A percentile compares a stretch with the other conserved stretches of the same genome.
Evolutionary conservation across 768 basidiomycete species (phyloP).

Genomic region (Psilocybe cyanescens): DNA sequence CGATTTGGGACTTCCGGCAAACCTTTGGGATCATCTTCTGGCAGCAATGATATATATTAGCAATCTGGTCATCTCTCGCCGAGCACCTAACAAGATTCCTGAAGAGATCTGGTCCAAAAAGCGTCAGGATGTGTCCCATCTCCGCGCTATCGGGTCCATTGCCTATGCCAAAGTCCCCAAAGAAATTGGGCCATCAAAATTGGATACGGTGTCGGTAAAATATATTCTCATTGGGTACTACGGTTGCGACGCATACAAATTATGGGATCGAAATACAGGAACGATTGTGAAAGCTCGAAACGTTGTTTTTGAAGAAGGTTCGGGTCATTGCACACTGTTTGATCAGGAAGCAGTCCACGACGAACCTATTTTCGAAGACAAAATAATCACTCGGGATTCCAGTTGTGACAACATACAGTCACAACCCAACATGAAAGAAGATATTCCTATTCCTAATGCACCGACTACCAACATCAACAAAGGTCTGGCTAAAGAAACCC

Average conservation of each 20-base stretch:
- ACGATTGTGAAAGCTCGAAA: constrained; percentile 19
- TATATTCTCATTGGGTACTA: constrained; percentile 27
- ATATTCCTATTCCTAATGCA: too few species aligned
- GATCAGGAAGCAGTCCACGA: neutral
- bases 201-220: constrained; percentile 19
- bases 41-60: constrained; percentile 5
- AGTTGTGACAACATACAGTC: neutral
- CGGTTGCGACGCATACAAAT: constrained; percentile 21
- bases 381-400: neutral
- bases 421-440: neutral
- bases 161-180: constrained; percentile 32
- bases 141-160: constrained; percentile 33
- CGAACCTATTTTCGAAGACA: constrained; percentile 3
- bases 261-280: constrained; percentile 16
- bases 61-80: constrained; percentile 12
- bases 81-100: constrained; percentile 16
- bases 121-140: constrained; percentile 29
- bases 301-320: constrained; percentile 30
- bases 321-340: constrained; percentile 6
- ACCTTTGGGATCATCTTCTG: constrained; percentile 19
- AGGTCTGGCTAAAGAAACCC: neutral
- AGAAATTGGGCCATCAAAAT: constrained; percentile 14
- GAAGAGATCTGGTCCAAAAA: constrained; percentile 17
- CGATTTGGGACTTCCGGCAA: constrained; percentile 23
- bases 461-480: neutral